Evolutionary conservation across 306 rosid species (phyloP).

Genomic region (Rosa chinensis): DNA sequence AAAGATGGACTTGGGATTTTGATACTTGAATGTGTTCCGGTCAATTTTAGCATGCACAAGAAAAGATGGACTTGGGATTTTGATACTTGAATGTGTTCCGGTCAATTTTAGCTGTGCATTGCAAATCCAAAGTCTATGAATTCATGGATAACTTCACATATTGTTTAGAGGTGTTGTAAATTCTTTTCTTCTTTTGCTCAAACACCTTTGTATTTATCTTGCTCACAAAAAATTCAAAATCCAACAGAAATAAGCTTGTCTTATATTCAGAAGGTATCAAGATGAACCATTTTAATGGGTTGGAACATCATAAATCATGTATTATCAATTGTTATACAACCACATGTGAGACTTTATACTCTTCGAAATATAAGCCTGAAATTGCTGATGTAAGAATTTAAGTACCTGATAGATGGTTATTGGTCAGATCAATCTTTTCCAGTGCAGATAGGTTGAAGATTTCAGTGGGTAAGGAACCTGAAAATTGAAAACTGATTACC

Average conservation of each 20-base stretch:
- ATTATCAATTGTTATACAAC: neutral
- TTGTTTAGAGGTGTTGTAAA: neutral
- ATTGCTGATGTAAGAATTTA: neutral
- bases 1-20: neutral
- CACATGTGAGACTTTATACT: neutral
- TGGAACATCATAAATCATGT: neutral
- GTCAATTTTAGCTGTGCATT: neutral
- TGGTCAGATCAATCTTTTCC: constrained; percentile 10
- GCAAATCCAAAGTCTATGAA: neutral
- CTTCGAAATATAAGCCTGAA: neutral
- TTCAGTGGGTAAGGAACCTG: constrained; percentile 9
- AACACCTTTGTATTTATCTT: neutral
- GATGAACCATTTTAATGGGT: neutral
- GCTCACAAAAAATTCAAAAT: neutral
- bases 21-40: neutral
- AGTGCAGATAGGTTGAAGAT: constrained; percentile 26
- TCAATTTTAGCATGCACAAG: neutral
- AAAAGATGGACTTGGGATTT: neutral
- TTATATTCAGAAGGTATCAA: too few species aligned
- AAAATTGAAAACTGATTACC: neutral
- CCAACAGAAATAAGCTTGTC: neutral
- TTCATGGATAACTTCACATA: neutral
- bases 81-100: neutral
- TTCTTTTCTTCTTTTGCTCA: neutral
- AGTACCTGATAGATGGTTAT: constrained; percentile 24